Conservation (phyloP, 2,329 filamentous ascomycete species). For the Trichoderma koningiopsis region DNA sequence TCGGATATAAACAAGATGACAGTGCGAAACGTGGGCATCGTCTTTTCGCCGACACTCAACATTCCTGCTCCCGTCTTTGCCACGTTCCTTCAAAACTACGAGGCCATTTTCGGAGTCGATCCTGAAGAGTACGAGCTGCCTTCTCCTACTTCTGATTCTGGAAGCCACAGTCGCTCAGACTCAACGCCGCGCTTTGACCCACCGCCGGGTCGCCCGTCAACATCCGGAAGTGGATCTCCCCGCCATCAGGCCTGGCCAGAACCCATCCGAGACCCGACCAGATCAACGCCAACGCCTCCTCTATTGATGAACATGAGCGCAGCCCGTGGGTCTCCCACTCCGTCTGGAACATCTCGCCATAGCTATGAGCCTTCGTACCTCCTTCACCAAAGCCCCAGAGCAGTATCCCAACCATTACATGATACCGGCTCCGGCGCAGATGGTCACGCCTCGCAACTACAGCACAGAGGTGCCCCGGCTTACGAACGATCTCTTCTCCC, state of each 20-base stretch:
- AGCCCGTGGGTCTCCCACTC: conserved; percentile 48
- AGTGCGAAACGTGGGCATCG: conserved; percentile 93
- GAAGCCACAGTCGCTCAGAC: conserved; percentile 39
- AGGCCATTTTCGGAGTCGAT: conserved; percentile 76
- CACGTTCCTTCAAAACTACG: conserved; percentile 88
- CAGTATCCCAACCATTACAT: conserved; percentile 47
- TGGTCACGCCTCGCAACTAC: conserved; percentile 27
- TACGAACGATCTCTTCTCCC: conserved; percentile 46
- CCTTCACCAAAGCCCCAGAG: conserved; percentile 40
- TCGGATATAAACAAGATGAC: conserved; percentile 96
- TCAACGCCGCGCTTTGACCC: conserved; percentile 38
- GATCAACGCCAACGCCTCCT: conserved; percentile 55
- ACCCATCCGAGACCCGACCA: conserved; percentile 34
- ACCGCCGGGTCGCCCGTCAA: conserved; percentile 51
- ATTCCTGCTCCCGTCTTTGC: conserved; percentile 95
- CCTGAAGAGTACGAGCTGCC: conserved; percentile 65
- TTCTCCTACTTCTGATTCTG: conserved; percentile 45
- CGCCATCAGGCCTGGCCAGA: conserved; percentile 50
- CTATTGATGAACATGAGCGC: conserved; percentile 39
- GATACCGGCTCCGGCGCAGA: conserved; percentile 43
- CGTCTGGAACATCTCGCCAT: conserved; percentile 38
- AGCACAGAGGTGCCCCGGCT: conserved; percentile 35
- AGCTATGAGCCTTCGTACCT: conserved; percentile 50
- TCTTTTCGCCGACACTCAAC: conserved; percentile 95
- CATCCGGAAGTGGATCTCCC: conserved; percentile 53